These are phyloP conservation scores for Coemansia erecta DNA, from an alignment of 192 early-diverging fungal species.

Conservation along the genomic window DNA sequence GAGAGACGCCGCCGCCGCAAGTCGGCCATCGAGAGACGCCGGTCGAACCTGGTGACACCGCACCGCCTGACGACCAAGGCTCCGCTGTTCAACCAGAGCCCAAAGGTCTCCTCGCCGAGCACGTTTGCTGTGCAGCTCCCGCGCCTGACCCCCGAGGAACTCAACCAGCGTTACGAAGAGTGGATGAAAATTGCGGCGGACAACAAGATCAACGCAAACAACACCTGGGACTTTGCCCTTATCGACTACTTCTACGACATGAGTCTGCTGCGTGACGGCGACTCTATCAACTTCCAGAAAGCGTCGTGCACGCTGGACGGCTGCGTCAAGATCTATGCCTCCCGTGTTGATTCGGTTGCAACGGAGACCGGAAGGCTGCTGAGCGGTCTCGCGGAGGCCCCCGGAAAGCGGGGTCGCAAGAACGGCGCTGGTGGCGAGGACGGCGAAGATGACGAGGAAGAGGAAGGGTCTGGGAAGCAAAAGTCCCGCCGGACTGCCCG, in stretches of 20 bases:
- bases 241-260: constrained; percentile 98
- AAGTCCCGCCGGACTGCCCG: constrained; percentile 27
- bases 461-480: constrained; percentile 14
- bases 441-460: constrained; percentile 55
- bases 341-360: constrained; percentile 95
- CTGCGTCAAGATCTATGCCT: constrained; percentile 96
- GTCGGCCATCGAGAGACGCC: constrained; percentile 49
- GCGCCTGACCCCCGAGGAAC: constrained; percentile 55
- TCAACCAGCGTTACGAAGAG: constrained; percentile 76
- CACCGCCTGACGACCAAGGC: constrained; percentile 30
- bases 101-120: constrained; percentile 33
- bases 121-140: constrained; percentile 51
- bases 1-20: constrained; percentile 54
- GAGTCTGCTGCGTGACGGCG: constrained; percentile 88
- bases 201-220: constrained; percentile 91
- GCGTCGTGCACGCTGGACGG: constrained; percentile 96
- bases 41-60: constrained; percentile 47
- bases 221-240: constrained; percentile 96
- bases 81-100: constrained; percentile 35
- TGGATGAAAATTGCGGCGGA: constrained; percentile 98
- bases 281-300: constrained; percentile 98
- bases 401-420: constrained; percentile 50
- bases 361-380: constrained; percentile 88
- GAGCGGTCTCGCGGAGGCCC: constrained; percentile 76
- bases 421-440: constrained; percentile 44